These are phyloP conservation scores for Eutrema salsugineum DNA, from an alignment of 441 rosid species.

Conservation along the genomic window DNA sequence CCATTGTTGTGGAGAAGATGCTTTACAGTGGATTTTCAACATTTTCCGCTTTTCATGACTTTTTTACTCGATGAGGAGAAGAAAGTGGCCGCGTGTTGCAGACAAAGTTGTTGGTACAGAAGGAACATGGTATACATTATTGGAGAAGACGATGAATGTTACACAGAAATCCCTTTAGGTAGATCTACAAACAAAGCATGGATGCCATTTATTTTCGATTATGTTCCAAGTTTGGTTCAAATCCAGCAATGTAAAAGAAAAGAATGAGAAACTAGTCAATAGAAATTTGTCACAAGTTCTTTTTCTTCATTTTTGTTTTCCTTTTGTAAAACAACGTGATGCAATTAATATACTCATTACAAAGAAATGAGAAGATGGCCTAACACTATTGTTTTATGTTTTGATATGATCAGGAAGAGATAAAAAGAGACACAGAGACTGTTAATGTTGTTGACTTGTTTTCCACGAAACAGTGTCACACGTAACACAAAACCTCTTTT, in stretches of 20 bases:
- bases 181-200: neutral
- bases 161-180: neutral
- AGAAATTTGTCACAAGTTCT: too few relatives aligned
- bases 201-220: neutral
- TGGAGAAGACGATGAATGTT: neutral
- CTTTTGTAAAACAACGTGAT: too few relatives aligned
- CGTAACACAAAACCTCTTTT: neutral
- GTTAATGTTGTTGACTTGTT: too few relatives aligned
- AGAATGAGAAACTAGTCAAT: neutral
- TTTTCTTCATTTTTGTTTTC: too few relatives aligned
- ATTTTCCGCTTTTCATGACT: neutral
- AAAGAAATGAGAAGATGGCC: too few relatives aligned
- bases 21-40: neutral
- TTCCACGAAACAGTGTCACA: too few relatives aligned
- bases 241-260: neutral
- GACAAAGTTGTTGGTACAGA: fast-evolving
- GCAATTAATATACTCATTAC: too few relatives aligned
- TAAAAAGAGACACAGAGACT: too few relatives aligned
- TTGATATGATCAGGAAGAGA: too few relatives aligned
- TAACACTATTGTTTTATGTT: too few relatives aligned
- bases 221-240: neutral
- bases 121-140: neutral
- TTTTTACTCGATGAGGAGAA: neutral
- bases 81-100: neutral
- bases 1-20: neutral